Evolutionary conservation across 192 early-diverging fungal species (phyloP).

Genomic region (Fimicolochytrium jonesii): DNA sequence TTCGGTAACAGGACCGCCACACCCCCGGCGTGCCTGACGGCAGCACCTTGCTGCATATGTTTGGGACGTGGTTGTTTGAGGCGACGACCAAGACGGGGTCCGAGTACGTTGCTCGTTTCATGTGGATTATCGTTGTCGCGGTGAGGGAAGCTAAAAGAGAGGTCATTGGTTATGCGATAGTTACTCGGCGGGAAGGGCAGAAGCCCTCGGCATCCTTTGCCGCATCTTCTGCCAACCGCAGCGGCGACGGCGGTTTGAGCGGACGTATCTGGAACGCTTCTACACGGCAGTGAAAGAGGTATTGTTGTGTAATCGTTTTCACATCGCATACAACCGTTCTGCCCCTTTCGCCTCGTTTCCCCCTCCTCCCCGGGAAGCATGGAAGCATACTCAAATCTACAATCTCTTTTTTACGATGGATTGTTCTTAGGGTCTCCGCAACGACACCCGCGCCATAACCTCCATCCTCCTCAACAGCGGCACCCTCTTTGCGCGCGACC

Average conservation of each 20-base stretch:
- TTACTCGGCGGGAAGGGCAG: constrained; percentile 58
- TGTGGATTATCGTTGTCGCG: too few relatives aligned
- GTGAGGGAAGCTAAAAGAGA: too few relatives aligned
- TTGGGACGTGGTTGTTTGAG: constrained; percentile 77
- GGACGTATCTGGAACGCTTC: constrained; percentile 68
- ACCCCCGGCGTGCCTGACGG: constrained; percentile 45
- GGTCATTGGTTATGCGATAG: too few relatives aligned
- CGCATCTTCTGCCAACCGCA: constrained; percentile 72
- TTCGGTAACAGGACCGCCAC: not conserved
- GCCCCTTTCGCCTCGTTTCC: too few relatives aligned
- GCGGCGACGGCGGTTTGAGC: constrained; percentile 47
- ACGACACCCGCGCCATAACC: constrained; percentile 55
- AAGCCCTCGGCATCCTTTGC: constrained; percentile 70
- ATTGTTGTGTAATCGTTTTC: too few relatives aligned
- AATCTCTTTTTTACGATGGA: too few relatives aligned
- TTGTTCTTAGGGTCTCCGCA: constrained; percentile 49
- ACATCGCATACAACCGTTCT: too few relatives aligned
- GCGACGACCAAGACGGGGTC: constrained; percentile 36
- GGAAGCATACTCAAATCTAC: too few relatives aligned
- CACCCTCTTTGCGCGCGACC: constrained; percentile 58
- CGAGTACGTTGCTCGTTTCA: too few relatives aligned
- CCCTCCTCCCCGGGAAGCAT: too few relatives aligned
- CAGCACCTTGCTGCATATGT: constrained; percentile 78
- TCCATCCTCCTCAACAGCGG: constrained; percentile 63
- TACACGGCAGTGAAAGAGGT: constrained; percentile 59